phyloP scores from a whole-genome alignment of 352 stramenopile species.

The Saprolegnia parasitica region DNA sequence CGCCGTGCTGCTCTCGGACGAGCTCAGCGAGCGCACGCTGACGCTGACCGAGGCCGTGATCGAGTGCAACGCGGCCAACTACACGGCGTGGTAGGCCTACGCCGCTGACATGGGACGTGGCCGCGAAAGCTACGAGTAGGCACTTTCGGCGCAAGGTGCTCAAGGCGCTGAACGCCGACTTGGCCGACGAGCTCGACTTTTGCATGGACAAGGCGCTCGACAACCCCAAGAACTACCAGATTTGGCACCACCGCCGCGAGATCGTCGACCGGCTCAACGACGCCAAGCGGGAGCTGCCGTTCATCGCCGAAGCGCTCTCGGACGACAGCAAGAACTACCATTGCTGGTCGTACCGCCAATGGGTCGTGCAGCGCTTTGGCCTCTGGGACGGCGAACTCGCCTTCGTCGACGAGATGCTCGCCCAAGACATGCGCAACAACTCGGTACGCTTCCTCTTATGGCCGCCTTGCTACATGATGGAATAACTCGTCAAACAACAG shows the following conservation, averaged over 20 bases:
- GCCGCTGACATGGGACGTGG: neutral
- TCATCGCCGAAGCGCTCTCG: slow-evolving; percentile 87
- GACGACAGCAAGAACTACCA: slow-evolving; percentile 99
- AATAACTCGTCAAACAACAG: neutral
- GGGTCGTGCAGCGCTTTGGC: slow-evolving; percentile 82
- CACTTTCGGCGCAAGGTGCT: slow-evolving; percentile 90
- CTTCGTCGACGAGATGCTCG: slow-evolving; percentile 86
- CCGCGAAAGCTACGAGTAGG: slow-evolving; percentile 24
- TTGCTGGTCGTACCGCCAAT: slow-evolving; percentile 96
- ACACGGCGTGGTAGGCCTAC: slow-evolving; percentile 92
- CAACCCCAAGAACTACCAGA: slow-evolving; percentile 99
- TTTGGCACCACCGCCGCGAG: slow-evolving; percentile 97
- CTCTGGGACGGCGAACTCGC: slow-evolving; percentile 92
- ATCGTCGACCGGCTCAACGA: slow-evolving; percentile 84
- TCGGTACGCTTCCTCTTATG: slow-evolving; percentile 68
- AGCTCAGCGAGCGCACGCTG: slow-evolving; percentile 89
- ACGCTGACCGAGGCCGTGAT: slow-evolving; percentile 90
- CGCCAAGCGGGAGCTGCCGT: slow-evolving; percentile 85
- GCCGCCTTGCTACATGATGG: neutral
- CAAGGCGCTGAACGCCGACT: slow-evolving; percentile 61
- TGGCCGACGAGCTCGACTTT: slow-evolving; percentile 64
- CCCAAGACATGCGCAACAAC: slow-evolving; percentile 95
- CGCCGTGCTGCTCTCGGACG: slow-evolving; percentile 86
- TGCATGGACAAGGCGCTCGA: slow-evolving; percentile 83
- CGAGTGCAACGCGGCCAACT: slow-evolving; percentile 95